These are phyloP conservation scores for Scedosporium boydii DNA, from an alignment of 2,329 filamentous ascomycete species.

Conservation along the genomic window DNA sequence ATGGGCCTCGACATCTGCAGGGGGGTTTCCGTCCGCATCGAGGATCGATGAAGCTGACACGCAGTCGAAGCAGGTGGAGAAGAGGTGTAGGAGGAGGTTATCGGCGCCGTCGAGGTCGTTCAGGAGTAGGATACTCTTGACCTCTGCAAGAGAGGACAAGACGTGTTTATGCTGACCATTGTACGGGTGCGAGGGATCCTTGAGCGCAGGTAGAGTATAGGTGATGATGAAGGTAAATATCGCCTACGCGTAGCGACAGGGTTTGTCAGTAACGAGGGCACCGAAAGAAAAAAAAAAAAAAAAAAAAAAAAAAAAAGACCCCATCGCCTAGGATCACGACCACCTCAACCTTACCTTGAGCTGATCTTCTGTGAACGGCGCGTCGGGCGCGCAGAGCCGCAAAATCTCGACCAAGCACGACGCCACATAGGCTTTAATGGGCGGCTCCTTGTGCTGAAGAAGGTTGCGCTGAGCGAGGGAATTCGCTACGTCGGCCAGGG, in stretches of 20 bases:
- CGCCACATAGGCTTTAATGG: conserved; percentile 80
- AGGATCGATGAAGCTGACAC: conserved; percentile 69
- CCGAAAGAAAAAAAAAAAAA: neutral
- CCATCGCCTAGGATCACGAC: neutral
- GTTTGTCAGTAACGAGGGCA: neutral
- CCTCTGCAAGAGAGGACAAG: conserved; percentile 76
- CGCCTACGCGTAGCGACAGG: conserved; percentile 44
- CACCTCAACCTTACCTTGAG: conserved; percentile 59
- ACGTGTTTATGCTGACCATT: conserved; percentile 91
- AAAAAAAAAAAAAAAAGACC: neutral
- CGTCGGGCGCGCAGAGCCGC: conserved; percentile 85
- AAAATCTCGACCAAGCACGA: conserved; percentile 91
- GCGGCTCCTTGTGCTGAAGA: conserved; percentile 83
- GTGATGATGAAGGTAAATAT: conserved; percentile 86
- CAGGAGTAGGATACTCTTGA: conserved; percentile 89
- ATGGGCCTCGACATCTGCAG: conserved; percentile 88
- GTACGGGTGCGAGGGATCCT: conserved; percentile 81
- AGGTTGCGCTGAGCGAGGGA: conserved; percentile 76
- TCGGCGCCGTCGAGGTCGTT: conserved; percentile 80
- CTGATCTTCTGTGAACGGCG: conserved; percentile 83
- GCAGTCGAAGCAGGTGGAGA: conserved; percentile 85
- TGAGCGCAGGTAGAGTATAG: conserved; percentile 73
- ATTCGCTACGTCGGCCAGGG: conserved; percentile 73
- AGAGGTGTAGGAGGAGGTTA: conserved; percentile 68
- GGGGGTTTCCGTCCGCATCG: conserved; percentile 68